phyloP scores from a whole-genome alignment of 352 stramenopile genomes.

The Phytophthora multivora region DNA sequence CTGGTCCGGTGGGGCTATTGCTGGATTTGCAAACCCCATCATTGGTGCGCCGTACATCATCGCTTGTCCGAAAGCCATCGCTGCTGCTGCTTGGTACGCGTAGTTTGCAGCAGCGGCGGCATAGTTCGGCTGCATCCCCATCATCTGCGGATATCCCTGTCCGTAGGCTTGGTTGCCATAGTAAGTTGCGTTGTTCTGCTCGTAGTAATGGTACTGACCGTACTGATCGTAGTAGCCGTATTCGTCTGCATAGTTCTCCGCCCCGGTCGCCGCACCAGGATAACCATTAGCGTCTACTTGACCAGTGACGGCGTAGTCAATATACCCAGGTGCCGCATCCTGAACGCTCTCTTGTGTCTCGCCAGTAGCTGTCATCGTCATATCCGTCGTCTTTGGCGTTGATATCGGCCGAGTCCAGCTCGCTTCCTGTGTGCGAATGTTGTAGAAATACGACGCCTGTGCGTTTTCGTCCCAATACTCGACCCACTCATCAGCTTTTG shows the following conservation, averaged over 20 bases:
- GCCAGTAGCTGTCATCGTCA: constrained; percentile 34
- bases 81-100: constrained; percentile 62
- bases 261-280: constrained; percentile 10
- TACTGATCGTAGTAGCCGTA: constrained; percentile 85
- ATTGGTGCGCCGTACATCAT: constrained; percentile 53
- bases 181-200: constrained; percentile 47
- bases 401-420: constrained; percentile 79
- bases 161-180: constrained; percentile 30
- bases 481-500: constrained; percentile 75
- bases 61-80: constrained; percentile 55
- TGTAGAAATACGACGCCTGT: constrained; percentile 90
- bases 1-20: constrained; percentile 25
- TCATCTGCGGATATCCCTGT: constrained; percentile 28
- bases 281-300: constrained; percentile 41
- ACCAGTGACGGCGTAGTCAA: constrained; percentile 52
- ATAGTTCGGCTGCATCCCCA: constrained; percentile 58
- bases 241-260: constrained; percentile 64
- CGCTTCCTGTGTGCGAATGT: constrained; percentile 86
- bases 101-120: constrained; percentile 50
- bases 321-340: constrained; percentile 16
- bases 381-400: constrained; percentile 45
- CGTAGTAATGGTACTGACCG: constrained; percentile 86
- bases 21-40: constrained; percentile 39
- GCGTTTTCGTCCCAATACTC: constrained; percentile 92
- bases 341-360: constrained; percentile 18